A percentile compares a stretch with the other conserved stretches of the same genome.
Conservation (phyloP, 2,329 filamentous ascomycete species). For the Dendrostoma leiphaemia region DNA sequence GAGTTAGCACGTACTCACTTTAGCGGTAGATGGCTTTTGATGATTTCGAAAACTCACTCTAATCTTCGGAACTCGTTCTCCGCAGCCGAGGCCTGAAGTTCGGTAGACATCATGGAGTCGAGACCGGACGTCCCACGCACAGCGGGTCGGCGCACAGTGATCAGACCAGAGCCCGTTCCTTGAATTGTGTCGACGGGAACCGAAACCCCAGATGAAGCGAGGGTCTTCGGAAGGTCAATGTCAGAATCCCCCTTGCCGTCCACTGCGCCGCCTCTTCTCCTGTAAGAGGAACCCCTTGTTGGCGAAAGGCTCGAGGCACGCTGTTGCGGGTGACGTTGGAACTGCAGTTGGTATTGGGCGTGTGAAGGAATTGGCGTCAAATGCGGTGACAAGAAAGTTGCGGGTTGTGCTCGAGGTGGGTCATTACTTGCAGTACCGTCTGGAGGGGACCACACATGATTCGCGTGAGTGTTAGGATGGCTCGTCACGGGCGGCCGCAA, state of each 20-base stretch:
- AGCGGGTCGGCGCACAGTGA: slow-evolving; percentile 15
- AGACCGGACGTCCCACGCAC: slow-evolving; percentile 5
- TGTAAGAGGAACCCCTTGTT: slow-evolving; percentile 18
- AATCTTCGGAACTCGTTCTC: slow-evolving; percentile 8
- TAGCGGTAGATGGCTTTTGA: neutral
- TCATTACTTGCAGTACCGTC: slow-evolving; percentile 18
- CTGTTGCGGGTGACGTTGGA: slow-evolving; percentile 21
- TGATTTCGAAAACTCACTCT: slow-evolving; percentile 9
- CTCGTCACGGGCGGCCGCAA: slow-evolving; percentile 21
- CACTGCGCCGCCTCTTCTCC: slow-evolving; percentile 1
- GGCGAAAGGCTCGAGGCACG: slow-evolving; percentile 33
- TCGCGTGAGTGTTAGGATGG: slow-evolving; percentile 22
- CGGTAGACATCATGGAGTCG: slow-evolving; percentile 2
- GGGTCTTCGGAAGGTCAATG: neutral
- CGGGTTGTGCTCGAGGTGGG: slow-evolving; percentile 20
- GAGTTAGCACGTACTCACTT: neutral
- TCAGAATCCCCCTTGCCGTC: slow-evolving; percentile 16
- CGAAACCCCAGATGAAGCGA: neutral
- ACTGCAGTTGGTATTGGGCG: slow-evolving; percentile 23
- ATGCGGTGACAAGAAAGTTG: slow-evolving; percentile 27
- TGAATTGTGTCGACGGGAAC: slow-evolving; percentile 18
- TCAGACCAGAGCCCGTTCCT: slow-evolving; percentile 15
- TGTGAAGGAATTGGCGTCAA: slow-evolving; percentile 23
- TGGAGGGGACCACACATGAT: slow-evolving; percentile 7
- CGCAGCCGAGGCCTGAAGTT: slow-evolving; percentile 3